Percentiles rank a stretch among this genome's conserved stretches.
phyloP scores from a whole-genome alignment of 2,329 filamentous ascomycete genomes.

The Mariannaea sp. region DNA sequence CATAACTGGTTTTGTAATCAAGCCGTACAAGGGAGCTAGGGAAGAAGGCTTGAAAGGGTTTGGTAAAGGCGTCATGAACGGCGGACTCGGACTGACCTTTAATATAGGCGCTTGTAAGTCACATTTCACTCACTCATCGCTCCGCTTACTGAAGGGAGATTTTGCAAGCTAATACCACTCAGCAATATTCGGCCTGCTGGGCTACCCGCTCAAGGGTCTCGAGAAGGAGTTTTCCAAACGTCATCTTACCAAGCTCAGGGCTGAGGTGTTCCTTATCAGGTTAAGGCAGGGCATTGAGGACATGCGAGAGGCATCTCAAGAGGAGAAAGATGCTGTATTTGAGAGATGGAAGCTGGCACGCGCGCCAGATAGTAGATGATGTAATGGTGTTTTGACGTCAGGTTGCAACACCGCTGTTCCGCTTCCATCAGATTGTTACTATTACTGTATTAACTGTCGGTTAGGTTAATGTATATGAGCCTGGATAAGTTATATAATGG shows the following conservation, averaged over 20 bases:
- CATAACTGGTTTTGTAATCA: conserved; percentile 67
- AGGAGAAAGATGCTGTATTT: conserved; percentile 14
- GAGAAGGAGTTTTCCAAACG: conserved; percentile 52
- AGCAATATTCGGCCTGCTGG: conserved; percentile 51
- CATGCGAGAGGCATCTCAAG: conserved; percentile 28
- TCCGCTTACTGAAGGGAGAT: neutral
- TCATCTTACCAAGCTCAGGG: conserved; percentile 40
- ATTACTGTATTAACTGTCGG: too few relatives aligned
- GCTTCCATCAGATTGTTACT: too few relatives aligned
- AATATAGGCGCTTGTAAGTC: conserved; percentile 48
- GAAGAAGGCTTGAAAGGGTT: conserved; percentile 66
- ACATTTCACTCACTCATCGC: neutral
- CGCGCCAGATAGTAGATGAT: too few relatives aligned
- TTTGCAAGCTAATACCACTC: neutral
- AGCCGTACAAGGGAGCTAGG: conserved; percentile 66
- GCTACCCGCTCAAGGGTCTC: conserved; percentile 58
- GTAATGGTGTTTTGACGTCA: too few relatives aligned
- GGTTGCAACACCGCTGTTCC: too few relatives aligned
- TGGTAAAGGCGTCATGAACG: conserved; percentile 60
- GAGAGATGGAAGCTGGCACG: conserved; percentile 24
- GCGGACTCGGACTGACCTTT: conserved; percentile 49
- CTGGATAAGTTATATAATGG: too few relatives aligned
- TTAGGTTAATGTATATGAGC: too few relatives aligned
- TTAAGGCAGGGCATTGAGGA: conserved; percentile 40
- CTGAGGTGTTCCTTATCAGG: conserved; percentile 42